Conservation (phyloP, 805 yeast genomes). For the Wickerhamiella bombiphila region DNA sequence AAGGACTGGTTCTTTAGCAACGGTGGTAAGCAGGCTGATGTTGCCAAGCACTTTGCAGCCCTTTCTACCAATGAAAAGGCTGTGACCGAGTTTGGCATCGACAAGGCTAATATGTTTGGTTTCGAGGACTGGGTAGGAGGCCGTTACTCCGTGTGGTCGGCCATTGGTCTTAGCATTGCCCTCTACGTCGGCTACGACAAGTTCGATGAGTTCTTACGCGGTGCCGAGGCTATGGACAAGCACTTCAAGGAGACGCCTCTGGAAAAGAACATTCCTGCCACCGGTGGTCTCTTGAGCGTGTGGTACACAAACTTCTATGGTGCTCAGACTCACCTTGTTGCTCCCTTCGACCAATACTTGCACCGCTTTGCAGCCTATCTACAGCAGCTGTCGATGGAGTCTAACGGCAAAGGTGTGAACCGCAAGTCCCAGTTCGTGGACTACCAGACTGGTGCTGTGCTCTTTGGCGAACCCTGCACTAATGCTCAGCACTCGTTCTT, state of each 20-base stretch:
- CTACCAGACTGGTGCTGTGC: slow-evolving; percentile 90
- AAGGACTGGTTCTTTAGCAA: slow-evolving; percentile 79
- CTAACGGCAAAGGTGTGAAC: slow-evolving; percentile 95
- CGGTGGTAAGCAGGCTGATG: slow-evolving; percentile 52
- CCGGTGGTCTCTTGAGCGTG: slow-evolving; percentile 86
- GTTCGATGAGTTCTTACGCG: slow-evolving; percentile 82
- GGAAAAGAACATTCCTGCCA: slow-evolving; percentile 78
- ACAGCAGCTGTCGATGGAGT: slow-evolving; percentile 98
- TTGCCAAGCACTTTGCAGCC: slow-evolving; percentile 97
- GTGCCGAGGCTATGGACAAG: slow-evolving; percentile 94
- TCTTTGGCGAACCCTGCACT: slow-evolving; percentile 98
- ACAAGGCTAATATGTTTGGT: slow-evolving; percentile 95
- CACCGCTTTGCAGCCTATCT: slow-evolving; percentile 99
- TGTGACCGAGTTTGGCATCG: slow-evolving; percentile 92
- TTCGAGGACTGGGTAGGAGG: slow-evolving; percentile 99
- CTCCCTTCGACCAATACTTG: slow-evolving; percentile 97
- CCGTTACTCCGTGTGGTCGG: slow-evolving; percentile 99
- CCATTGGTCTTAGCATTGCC: slow-evolving; percentile 93
- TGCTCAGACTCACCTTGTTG: slow-evolving; percentile 96
- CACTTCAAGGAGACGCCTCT: slow-evolving; percentile 77
- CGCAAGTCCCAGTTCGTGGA: slow-evolving; percentile 81
- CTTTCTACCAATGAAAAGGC: slow-evolving; percentile 83
- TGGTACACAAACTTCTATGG: slow-evolving; percentile 99
- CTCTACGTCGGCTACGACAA: slow-evolving; percentile 90
- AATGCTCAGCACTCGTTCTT: slow-evolving; percentile 98